Conservation (phyloP, 768 basidiomycete species). For the Boletus barrowsii region DNA sequence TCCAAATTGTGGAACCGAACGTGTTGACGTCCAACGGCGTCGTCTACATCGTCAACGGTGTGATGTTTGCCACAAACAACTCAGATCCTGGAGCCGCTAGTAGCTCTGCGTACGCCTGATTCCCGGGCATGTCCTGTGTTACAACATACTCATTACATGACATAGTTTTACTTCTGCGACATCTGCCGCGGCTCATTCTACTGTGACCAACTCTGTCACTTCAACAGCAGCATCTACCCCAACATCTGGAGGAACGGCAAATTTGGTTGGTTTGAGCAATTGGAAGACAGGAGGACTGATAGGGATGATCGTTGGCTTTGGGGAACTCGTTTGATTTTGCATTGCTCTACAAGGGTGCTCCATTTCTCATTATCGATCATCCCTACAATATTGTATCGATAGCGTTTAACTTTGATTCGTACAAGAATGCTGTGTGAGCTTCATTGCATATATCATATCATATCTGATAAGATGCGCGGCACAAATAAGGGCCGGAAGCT, state of each 20-base stretch:
- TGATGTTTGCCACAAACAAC: slow-evolving; percentile 46
- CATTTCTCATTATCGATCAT: background rate
- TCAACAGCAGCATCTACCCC: slow-evolving; percentile 15
- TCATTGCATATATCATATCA: no score
- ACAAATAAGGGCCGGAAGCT: slow-evolving; percentile 8
- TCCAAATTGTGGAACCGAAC: slow-evolving; percentile 55
- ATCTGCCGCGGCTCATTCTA: slow-evolving; percentile 40
- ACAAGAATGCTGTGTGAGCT: background rate
- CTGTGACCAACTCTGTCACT: slow-evolving; percentile 43
- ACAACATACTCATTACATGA: background rate
- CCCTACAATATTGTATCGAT: slow-evolving; percentile 1
- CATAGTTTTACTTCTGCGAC: slow-evolving; percentile 44
- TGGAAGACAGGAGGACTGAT: slow-evolving; percentile 6
- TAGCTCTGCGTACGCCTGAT: slow-evolving; percentile 48
- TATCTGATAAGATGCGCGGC: slow-evolving; percentile 21
- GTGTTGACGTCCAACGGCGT: slow-evolving; percentile 67
- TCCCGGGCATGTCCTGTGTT: background rate
- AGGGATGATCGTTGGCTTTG: slow-evolving; percentile 1
- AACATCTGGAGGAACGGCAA: background rate
- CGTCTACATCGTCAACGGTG: slow-evolving; percentile 56
- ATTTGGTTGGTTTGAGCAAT: background rate
- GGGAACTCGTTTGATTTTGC: slow-evolving; percentile 10
- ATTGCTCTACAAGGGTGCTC: background rate
- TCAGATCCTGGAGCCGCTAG: slow-evolving; percentile 43
- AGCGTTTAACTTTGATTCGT: background rate